Evolutionary conservation across 2,329 filamentous ascomycete genomes (phyloP).

Genomic region (Capronia epimyces): DNA sequence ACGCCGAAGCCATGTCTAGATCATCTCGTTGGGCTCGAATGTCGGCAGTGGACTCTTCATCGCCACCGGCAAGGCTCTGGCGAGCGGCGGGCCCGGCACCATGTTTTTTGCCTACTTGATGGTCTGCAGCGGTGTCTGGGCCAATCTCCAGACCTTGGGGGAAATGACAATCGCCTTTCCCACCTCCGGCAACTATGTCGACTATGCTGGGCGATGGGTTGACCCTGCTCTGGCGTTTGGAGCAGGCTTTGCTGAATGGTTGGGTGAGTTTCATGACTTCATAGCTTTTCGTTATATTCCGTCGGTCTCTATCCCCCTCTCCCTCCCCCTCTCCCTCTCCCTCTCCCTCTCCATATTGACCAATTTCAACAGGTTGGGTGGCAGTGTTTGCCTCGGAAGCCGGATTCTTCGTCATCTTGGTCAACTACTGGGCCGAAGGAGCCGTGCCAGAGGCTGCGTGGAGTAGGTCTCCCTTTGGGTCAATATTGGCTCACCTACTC

Average conservation of each 20-base stretch:
- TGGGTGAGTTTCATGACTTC: conserved; percentile 7
- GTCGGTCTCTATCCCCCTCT: too few relatives aligned
- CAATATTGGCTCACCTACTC: too few relatives aligned
- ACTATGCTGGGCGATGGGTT: conserved; percentile 38
- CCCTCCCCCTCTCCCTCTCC: neutral
- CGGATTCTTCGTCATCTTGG: conserved; percentile 27
- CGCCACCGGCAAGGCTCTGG: conserved; percentile 30
- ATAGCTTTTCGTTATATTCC: neutral
- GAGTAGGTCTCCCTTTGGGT: conserved; percentile 18
- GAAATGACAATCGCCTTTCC: conserved; percentile 41
- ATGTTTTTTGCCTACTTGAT: conserved; percentile 35
- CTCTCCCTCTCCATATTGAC: neutral
- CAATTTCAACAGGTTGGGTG: conserved; percentile 21
- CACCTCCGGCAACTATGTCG: conserved; percentile 37
- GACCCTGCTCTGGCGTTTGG: conserved; percentile 39
- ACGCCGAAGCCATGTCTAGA: neutral
- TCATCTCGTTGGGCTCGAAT: conserved; percentile 27
- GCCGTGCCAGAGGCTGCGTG: conserved; percentile 11
- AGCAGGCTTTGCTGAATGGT: conserved; percentile 30
- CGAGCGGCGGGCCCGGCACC: conserved; percentile 32
- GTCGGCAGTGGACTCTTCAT: conserved; percentile 37
- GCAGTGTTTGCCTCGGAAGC: conserved; percentile 29
- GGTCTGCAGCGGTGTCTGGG: conserved; percentile 33
- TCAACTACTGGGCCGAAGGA: conserved; percentile 28
- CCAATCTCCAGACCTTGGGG: conserved; percentile 31